Evolutionary conservation across 768 basidiomycete genomes (phyloP).

Genomic region (Calocybe gangraenosa): DNA sequence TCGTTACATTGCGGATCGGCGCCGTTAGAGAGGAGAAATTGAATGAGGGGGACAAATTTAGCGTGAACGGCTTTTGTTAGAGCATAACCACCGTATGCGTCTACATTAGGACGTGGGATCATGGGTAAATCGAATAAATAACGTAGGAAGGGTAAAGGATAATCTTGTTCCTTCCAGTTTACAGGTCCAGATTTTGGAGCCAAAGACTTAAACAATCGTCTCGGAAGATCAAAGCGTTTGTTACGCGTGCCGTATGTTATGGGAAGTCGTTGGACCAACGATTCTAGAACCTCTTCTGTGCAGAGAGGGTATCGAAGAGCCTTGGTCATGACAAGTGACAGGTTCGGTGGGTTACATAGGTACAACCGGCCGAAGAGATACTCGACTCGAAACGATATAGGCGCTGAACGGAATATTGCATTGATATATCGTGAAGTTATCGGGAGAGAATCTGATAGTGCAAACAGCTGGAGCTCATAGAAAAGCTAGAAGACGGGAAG

Average conservation of each 20-base stretch:
- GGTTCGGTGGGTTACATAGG: constrained; percentile 11
- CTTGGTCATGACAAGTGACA: constrained; percentile 35
- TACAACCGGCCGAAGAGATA: constrained; percentile 48
- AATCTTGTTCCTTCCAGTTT: constrained; percentile 44
- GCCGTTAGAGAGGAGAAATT: constrained; percentile 64
- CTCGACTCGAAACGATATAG: constrained; percentile 56
- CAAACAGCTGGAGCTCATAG: constrained; percentile 70
- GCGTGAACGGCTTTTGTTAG: constrained; percentile 75
- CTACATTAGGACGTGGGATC: constrained; percentile 41
- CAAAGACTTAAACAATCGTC: constrained; percentile 60
- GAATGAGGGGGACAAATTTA: constrained; percentile 57
- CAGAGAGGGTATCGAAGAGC: constrained; percentile 62
- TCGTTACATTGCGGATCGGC: constrained; percentile 66
- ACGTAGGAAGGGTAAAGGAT: constrained; percentile 62
- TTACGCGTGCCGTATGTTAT: constrained; percentile 19
- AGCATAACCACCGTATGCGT: constrained; percentile 79
- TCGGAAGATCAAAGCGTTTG: constrained; percentile 50
- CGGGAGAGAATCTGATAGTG: constrained; percentile 64
- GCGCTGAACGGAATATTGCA: constrained; percentile 49
- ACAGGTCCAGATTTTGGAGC: constrained; percentile 21
- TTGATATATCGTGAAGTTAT: constrained; percentile 49
- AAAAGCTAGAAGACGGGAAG: constrained; percentile 49
- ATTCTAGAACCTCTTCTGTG: constrained; percentile 47
- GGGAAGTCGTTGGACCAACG: constrained; percentile 33
- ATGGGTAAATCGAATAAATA: constrained; percentile 45